Percentiles rank a stretch among this genome's conserved stretches.
These are phyloP conservation scores for Silene uniflora DNA, from an alignment of 148 eudicot species.

Conservation along the genomic window DNA sequence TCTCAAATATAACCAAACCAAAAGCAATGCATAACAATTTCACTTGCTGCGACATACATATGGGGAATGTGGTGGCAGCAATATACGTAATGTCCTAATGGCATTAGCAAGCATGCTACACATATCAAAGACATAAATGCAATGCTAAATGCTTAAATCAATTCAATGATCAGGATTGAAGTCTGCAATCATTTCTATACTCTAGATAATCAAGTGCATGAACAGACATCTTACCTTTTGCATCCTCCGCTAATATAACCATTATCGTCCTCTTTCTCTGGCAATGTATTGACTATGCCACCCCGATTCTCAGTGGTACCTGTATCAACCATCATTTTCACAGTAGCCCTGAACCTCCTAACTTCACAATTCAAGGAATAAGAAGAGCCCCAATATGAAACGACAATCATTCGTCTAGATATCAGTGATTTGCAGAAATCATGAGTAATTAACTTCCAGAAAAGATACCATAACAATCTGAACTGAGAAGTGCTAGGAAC, in stretches of 20 bases:
- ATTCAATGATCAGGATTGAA: too few relatives aligned
- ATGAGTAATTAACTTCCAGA: neutral
- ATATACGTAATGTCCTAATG: too few relatives aligned
- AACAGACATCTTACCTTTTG: conserved; percentile 56
- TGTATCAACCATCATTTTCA: conserved; percentile 68
- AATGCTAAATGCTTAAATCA: conserved; percentile 6
- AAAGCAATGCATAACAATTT: neutral
- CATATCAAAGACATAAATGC: conserved; percentile 4
- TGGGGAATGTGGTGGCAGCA: neutral
- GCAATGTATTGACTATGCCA: conserved; percentile 31
- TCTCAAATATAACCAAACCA: too few relatives aligned
- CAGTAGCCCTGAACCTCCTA: conserved; percentile 30
- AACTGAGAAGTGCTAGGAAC: conserved; percentile 17
- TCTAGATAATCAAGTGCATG: conserved; percentile 8
- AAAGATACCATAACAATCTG: neutral
- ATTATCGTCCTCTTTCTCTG: conserved; percentile 55
- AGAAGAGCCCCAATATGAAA: conserved; percentile 19
- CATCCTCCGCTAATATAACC: conserved; percentile 75
- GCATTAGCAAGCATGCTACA: neutral
- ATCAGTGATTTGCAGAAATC: neutral
- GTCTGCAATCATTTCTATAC: neutral
- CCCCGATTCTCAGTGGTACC: conserved; percentile 38
- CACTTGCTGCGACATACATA: neutral
- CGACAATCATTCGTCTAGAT: neutral
- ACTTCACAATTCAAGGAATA: conserved; percentile 25